These are phyloP conservation scores for Saraca asoca DNA, from an alignment of 331 rosid genomes.

Conservation along the genomic window DNA sequence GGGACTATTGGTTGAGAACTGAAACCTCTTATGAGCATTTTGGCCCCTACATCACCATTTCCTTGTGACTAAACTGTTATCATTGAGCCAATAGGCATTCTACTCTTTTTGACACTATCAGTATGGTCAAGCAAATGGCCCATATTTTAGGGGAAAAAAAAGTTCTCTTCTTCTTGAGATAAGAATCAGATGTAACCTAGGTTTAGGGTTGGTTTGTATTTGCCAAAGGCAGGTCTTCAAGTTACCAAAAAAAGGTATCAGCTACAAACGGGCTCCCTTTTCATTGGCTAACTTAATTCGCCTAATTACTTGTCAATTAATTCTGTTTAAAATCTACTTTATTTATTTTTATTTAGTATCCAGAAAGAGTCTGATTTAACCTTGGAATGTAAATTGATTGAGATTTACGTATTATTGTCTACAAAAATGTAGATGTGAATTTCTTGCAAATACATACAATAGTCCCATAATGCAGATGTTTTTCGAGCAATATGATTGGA, in stretches of 20 bases:
- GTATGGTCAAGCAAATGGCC: constrained; percentile 3
- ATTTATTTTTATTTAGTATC: constrained; percentile 10
- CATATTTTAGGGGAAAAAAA: not conserved
- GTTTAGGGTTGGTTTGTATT: too few species aligned
- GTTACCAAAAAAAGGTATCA: too few species aligned
- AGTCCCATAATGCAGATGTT: not conserved
- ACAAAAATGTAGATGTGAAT: too few species aligned
- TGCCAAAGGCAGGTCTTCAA: too few species aligned
- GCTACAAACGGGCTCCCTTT: too few species aligned
- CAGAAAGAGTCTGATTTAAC: not conserved
- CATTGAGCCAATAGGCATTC: not conserved
- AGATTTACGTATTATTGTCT: constrained; percentile 7
- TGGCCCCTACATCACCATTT: not conserved
- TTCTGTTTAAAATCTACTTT: not conserved
- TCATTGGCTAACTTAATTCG: not conserved
- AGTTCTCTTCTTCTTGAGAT: too few species aligned
- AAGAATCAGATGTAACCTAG: too few species aligned
- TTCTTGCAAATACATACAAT: not conserved
- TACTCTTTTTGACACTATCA: not conserved
- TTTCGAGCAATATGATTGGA: not conserved
- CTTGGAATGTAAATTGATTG: constrained; percentile 6
- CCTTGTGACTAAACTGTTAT: not conserved
- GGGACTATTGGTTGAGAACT: constrained; percentile 3
- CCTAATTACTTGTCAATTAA: too few species aligned
- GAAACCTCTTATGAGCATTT: not conserved